Conservation (phyloP, 2,329 filamentous ascomycete genomes). For the Fusarium scirpi region DNA sequence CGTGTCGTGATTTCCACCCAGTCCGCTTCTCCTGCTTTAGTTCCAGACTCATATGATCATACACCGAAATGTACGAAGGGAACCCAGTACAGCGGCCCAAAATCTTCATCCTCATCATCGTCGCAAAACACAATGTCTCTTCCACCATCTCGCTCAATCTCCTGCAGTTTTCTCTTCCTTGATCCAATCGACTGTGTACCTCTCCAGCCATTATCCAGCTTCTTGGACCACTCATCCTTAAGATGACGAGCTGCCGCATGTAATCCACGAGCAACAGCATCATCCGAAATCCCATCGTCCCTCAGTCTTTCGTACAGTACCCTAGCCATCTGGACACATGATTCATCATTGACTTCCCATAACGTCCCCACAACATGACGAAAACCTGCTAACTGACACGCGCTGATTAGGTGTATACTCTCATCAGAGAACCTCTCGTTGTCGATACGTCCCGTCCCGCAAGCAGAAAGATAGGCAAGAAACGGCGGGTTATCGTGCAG, state of each 20-base stretch:
- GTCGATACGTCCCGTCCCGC: neutral
- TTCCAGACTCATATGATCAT: neutral
- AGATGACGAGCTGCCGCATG: neutral
- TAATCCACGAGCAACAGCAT: neutral
- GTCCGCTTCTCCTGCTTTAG: too few relatives aligned
- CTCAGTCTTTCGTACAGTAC: neutral
- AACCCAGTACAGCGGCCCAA: neutral
- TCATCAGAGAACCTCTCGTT: neutral
- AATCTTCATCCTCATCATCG: neutral
- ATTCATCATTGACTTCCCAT: neutral
- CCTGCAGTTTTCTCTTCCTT: rapidly evolving
- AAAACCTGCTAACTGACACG: neutral
- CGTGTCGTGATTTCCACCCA: too few relatives aligned
- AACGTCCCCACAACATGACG: constrained; percentile 2
- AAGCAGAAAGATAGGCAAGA: neutral
- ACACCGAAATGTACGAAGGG: neutral
- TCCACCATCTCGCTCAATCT: neutral
- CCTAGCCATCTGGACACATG: constrained; percentile 1
- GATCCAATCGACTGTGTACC: neutral
- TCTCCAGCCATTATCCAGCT: neutral
- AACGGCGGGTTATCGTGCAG: neutral
- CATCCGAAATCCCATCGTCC: neutral
- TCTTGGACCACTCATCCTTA: neutral
- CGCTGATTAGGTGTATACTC: constrained; percentile 8
- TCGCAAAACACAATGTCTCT: constrained; percentile 1